A percentile compares a stretch with the other conserved stretches of the same genome.
Conservation (phyloP, 2,329 filamentous ascomycete genomes). For the Aspergillus sp. region DNA sequence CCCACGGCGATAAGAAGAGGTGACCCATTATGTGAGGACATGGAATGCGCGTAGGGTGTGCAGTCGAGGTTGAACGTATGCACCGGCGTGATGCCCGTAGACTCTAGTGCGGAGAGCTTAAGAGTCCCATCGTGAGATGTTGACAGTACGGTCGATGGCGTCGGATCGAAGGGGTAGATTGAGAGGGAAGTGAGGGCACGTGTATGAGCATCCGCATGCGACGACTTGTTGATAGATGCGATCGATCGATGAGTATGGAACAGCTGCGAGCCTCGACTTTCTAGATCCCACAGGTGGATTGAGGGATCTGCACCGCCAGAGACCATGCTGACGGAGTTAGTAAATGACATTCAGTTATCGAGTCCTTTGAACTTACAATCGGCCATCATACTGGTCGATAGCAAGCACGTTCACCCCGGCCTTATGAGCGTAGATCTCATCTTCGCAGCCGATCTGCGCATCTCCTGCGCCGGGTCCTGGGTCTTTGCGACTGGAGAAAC, state of each 20-base stretch:
- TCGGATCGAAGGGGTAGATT: conserved; percentile 50
- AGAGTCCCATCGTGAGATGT: conserved; percentile 48
- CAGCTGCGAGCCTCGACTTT: conserved; percentile 54
- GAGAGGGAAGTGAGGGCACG: conserved; percentile 48
- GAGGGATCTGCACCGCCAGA: conserved; percentile 85
- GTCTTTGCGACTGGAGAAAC: conserved; percentile 61
- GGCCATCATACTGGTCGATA: conserved; percentile 78
- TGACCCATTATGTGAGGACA: conserved; percentile 66
- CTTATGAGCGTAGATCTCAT: conserved; percentile 60
- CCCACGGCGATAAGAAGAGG: conserved; percentile 81
- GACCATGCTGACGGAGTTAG: conserved; percentile 58
- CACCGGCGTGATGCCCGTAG: conserved; percentile 40
- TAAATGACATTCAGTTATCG: not conserved
- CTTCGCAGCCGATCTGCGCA: conserved; percentile 9
- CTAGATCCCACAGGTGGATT: conserved; percentile 84
- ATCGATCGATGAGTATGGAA: conserved; percentile 55
- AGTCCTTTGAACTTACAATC: conserved; percentile 53
- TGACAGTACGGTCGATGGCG: conserved; percentile 46
- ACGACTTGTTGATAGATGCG: conserved; percentile 42
- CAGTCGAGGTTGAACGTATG: conserved; percentile 49
- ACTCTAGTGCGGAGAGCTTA: conserved; percentile 43
- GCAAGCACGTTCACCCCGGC: conserved; percentile 77
- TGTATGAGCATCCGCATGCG: conserved; percentile 41
- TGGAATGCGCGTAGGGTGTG: conserved; percentile 62
- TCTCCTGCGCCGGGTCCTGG: conserved; percentile 15